phyloP scores from a whole-genome alignment of 345 rosid genomes.

The Fremontodendron californicum region DNA sequence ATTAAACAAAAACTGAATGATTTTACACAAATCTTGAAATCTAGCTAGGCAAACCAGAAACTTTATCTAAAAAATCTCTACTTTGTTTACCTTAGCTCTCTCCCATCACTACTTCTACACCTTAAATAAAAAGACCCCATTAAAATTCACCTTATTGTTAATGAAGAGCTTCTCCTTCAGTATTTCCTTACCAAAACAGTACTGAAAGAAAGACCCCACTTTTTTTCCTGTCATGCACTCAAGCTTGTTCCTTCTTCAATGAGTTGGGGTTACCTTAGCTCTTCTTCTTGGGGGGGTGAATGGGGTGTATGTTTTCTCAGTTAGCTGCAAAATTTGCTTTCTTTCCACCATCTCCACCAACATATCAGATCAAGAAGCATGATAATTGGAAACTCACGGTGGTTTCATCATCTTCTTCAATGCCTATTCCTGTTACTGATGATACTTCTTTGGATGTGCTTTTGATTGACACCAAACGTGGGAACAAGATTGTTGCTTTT shows the following conservation, averaged over 20 bases:
- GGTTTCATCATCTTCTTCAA: constrained; percentile 53
- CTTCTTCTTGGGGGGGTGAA: constrained; percentile 25
- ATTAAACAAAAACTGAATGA: neutral
- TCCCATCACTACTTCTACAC: neutral
- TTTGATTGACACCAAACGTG: constrained; percentile 60
- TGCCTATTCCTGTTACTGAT: constrained; percentile 60
- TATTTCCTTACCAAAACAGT: neutral
- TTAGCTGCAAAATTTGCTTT: constrained; percentile 96
- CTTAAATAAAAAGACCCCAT: neutral
- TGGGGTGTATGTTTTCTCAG: constrained; percentile 95
- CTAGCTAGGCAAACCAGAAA: constrained; percentile 12
- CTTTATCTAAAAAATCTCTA: neutral
- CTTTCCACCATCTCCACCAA: constrained; percentile 96
- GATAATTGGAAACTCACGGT: constrained; percentile 64
- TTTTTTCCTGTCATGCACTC: constrained; percentile 22
- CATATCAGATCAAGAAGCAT: constrained; percentile 67
- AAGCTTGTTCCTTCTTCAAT: constrained; percentile 29
- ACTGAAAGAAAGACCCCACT: neutral
- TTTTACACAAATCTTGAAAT: constrained; percentile 14
- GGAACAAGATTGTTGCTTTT: constrained; percentile 87
- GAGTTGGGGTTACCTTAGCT: constrained; percentile 24
- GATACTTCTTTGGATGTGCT: constrained; percentile 72
- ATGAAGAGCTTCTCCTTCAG: neutral
- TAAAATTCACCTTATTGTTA: neutral
- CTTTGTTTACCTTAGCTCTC: constrained; percentile 1